Conservation (phyloP, 805 yeast species). For the Lipomyces japonicus region DNA sequence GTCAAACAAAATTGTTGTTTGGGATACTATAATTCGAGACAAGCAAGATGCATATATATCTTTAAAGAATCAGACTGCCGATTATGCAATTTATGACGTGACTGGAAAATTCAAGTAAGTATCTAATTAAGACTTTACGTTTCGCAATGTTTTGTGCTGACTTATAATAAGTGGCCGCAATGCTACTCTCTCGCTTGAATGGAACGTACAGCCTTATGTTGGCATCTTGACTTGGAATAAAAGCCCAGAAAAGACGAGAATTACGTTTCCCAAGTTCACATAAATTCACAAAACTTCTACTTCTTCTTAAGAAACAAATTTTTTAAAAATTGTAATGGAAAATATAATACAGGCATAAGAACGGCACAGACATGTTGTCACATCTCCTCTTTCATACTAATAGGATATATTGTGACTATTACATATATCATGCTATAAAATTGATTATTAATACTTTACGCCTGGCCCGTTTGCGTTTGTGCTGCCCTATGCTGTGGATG, state of each 20-base stretch:
- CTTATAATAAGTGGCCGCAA: constrained; percentile 51
- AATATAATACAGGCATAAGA: too few relatives aligned
- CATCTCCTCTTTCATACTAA: too few relatives aligned
- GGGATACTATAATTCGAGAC: constrained; percentile 77
- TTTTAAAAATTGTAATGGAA: too few relatives aligned
- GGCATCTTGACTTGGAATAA: constrained; percentile 60
- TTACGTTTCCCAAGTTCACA: constrained; percentile 16
- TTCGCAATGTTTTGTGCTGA: constrained; percentile 1
- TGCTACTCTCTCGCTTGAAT: constrained; percentile 67
- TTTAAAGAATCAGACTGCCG: constrained; percentile 54
- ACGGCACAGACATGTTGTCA: too few relatives aligned
- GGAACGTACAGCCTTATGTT: constrained; percentile 90
- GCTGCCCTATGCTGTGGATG: too few relatives aligned
- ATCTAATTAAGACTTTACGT: neutral
- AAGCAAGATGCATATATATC: constrained; percentile 57
- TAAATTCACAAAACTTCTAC: too few relatives aligned
- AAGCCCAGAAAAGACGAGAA: constrained; percentile 12
- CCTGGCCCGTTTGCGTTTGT: too few relatives aligned
- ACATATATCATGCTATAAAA: too few relatives aligned
- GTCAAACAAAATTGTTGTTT: constrained; percentile 64
- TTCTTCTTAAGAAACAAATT: too few relatives aligned
- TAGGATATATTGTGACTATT: too few relatives aligned
- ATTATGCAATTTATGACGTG: constrained; percentile 86
- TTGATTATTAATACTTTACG: too few relatives aligned
- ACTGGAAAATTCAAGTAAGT: constrained; percentile 46